These are phyloP conservation scores for Manihot esculenta DNA, from an alignment of 441 rosid genomes.

Conservation along the genomic window DNA sequence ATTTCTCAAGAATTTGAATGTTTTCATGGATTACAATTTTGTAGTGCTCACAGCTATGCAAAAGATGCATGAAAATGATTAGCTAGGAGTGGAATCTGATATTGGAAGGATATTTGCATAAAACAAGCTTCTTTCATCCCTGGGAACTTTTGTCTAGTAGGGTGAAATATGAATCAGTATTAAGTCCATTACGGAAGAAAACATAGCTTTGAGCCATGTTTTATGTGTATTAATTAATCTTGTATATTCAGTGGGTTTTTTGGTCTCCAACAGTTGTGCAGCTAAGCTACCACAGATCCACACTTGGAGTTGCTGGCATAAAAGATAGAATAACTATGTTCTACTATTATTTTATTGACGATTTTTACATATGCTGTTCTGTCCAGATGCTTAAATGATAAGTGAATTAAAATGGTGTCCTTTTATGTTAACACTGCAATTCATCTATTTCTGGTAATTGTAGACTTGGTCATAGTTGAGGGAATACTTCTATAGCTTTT, in stretches of 20 bases:
- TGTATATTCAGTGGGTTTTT: neutral
- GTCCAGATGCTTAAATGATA: too few relatives aligned
- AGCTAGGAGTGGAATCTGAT: neutral
- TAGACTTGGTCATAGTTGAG: neutral
- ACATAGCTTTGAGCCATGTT: neutral
- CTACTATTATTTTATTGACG: too few relatives aligned
- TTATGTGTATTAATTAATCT: neutral
- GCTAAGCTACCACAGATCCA: neutral
- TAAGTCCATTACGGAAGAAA: neutral
- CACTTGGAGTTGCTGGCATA: neutral
- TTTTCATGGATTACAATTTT: conserved; percentile 5
- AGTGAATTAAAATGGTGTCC: neutral
- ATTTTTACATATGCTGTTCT: too few relatives aligned
- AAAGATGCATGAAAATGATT: neutral
- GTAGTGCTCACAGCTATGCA: neutral
- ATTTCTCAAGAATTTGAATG: conserved; percentile 5
- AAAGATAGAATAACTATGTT: neutral
- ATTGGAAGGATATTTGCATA: neutral
- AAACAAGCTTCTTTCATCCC: neutral
- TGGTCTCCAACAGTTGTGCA: neutral
- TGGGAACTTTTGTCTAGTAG: neutral
- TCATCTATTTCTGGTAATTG: neutral
- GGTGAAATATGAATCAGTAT: too few relatives aligned
- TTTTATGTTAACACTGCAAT: too few relatives aligned
- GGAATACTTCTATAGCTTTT: neutral